Percentiles rank a stretch among this genome's conserved stretches.
These are phyloP conservation scores for Saturnispora besseyi DNA, from an alignment of 805 yeast species.

Conservation along the genomic window DNA sequence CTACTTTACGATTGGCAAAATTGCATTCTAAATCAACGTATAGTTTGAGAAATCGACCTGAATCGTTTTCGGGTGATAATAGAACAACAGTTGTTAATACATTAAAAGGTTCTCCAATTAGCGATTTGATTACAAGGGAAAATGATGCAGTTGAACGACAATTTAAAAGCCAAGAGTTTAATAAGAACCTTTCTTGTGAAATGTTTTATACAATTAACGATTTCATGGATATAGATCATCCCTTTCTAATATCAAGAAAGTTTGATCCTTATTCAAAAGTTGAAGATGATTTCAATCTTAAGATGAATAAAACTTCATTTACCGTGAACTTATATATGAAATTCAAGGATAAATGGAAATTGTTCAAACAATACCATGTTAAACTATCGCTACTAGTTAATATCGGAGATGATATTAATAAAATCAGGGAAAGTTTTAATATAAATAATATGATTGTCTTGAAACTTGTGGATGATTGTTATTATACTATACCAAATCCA, in stretches of 20 bases:
- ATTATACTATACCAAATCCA: conserved; percentile 18
- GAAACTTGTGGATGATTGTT: conserved; percentile 26
- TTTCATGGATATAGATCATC: conserved; percentile 16
- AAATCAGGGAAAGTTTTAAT: conserved; percentile 16
- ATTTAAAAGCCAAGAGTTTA: conserved; percentile 22
- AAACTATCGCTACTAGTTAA: conserved; percentile 26
- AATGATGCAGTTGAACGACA: conserved; percentile 23
- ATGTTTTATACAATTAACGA: conserved; percentile 31
- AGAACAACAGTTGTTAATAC: background rate
- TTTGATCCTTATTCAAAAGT: conserved; percentile 21
- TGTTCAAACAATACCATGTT: conserved; percentile 20
- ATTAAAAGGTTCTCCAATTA: background rate
- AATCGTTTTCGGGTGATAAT: conserved; percentile 4
- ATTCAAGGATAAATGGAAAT: conserved; percentile 17
- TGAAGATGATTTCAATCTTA: conserved; percentile 20
- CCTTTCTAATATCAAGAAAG: conserved; percentile 31
- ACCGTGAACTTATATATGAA: conserved; percentile 21
- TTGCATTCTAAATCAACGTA: conserved; percentile 5
- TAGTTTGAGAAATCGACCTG: background rate
- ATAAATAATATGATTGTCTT: conserved; percentile 22
- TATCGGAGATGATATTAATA: conserved; percentile 24
- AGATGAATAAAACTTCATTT: conserved; percentile 16
- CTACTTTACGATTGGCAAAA: background rate
- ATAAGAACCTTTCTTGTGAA: conserved; percentile 23
- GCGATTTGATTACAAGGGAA: background rate